Conservation (phyloP, 2,329 filamentous ascomycete genomes). For the Alternaria arborescens region DNA sequence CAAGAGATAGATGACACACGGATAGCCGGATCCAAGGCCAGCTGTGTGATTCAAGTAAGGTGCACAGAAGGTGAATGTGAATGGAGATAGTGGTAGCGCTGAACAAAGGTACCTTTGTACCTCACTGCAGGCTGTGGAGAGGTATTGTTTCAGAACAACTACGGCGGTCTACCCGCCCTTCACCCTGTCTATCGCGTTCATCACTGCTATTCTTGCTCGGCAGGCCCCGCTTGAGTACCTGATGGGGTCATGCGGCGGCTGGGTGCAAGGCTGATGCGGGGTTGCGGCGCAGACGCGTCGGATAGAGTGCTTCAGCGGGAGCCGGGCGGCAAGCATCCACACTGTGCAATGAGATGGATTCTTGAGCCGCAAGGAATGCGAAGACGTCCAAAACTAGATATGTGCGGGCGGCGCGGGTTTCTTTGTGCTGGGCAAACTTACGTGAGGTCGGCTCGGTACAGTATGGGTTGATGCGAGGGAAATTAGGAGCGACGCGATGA, state of each 20-base stretch:
- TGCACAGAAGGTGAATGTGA: neutral
- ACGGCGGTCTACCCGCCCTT: slow-evolving; percentile 4
- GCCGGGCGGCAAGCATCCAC: slow-evolving; percentile 10
- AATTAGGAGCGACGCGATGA: neutral
- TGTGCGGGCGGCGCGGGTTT: slow-evolving; percentile 2
- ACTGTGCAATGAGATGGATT: slow-evolving; percentile 5
- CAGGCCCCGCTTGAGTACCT: slow-evolving; percentile 1
- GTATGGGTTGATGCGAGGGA: neutral
- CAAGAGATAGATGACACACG: neutral
- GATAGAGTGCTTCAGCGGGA: slow-evolving; percentile 13
- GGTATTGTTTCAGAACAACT: slow-evolving; percentile 1
- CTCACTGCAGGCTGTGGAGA: neutral
- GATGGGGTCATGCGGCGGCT: slow-evolving; percentile 8
- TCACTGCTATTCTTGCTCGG: slow-evolving; percentile 14
- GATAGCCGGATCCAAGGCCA: slow-evolving; percentile 3
- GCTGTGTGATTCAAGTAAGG: neutral
- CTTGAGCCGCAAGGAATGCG: slow-evolving; percentile 5
- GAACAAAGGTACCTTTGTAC: slow-evolving; percentile 2
- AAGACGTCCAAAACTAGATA: neutral
- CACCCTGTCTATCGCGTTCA: slow-evolving; percentile 1
- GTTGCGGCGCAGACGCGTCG: slow-evolving; percentile 20
- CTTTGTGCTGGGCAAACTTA: neutral
- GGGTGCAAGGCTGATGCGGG: slow-evolving; percentile 15
- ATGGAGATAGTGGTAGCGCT: neutral
- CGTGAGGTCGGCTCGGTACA: neutral